A percentile compares a stretch with the other conserved stretches of the same genome.
These are phyloP conservation scores for Kluyveromyces siamensis DNA, from an alignment of 805 yeast genomes.

Conservation along the genomic window DNA sequence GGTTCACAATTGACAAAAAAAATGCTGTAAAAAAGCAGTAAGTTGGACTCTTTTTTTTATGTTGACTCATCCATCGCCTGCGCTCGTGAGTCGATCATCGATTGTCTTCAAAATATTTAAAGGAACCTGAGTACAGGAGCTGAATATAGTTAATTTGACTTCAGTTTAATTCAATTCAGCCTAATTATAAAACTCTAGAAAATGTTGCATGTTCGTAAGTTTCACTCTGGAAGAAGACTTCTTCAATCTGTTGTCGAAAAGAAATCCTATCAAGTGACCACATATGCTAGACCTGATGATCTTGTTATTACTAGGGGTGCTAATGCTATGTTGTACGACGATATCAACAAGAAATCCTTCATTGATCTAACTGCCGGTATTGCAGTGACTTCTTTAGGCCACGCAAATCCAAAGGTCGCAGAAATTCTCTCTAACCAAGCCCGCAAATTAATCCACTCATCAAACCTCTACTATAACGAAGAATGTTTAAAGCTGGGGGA, in stretches of 20 bases:
- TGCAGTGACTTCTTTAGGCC: slow-evolving; percentile 95
- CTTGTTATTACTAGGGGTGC: slow-evolving; percentile 71
- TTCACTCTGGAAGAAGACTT: neutral
- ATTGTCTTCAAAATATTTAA: too few species aligned
- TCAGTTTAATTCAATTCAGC: too few species aligned
- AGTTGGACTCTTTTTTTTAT: too few species aligned
- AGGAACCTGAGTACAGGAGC: too few species aligned
- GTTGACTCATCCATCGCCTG: too few species aligned
- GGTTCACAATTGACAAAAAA: too few species aligned
- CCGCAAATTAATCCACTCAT: slow-evolving; percentile 63
- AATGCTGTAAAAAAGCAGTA: too few species aligned
- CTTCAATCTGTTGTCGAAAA: slow-evolving; percentile 8
- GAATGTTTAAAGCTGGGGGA: slow-evolving; percentile 76
- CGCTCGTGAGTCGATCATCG: too few species aligned
- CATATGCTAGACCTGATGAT: slow-evolving; percentile 66
- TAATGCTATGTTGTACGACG: slow-evolving; percentile 75
- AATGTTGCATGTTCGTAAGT: neutral
- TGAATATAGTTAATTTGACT: too few species aligned
- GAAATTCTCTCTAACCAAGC: slow-evolving; percentile 68
- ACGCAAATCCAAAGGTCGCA: slow-evolving; percentile 66
- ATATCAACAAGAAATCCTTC: slow-evolving; percentile 60
- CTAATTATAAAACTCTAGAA: neutral
- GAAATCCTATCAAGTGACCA: slow-evolving; percentile 45
- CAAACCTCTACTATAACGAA: slow-evolving; percentile 76
- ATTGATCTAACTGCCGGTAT: slow-evolving; percentile 94